These are phyloP conservation scores for Xylaria sp. DNA, from an alignment of 2,329 filamentous ascomycete species.

Conservation along the genomic window DNA sequence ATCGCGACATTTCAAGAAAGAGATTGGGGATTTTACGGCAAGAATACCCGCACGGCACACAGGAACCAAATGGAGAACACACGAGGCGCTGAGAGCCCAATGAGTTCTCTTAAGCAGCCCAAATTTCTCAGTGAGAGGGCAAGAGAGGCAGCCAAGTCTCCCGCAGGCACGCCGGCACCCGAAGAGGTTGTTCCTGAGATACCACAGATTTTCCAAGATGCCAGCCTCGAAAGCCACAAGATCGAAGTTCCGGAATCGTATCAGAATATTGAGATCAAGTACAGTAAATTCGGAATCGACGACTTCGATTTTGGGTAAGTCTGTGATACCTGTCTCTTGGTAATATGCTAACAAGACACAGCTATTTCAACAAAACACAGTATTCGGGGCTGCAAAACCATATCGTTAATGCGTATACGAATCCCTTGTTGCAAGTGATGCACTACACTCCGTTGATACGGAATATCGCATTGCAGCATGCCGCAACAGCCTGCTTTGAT, in stretches of 20 bases:
- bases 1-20: constrained; percentile 68
- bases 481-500: constrained; percentile 79
- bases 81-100: constrained; percentile 61
- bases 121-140: constrained; percentile 96
- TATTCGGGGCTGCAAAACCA: constrained; percentile 95
- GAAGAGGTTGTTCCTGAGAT: constrained; percentile 58
- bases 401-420: constrained; percentile 95
- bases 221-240: constrained; percentile 73
- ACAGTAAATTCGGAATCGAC: constrained; percentile 98
- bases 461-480: constrained; percentile 86
- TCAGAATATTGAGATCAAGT: constrained; percentile 94
- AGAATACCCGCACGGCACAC: constrained; percentile 71
- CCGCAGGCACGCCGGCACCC: constrained; percentile 43
- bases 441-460: constrained; percentile 87
- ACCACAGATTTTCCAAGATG: constrained; percentile 65
- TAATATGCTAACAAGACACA: constrained; percentile 37
- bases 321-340: neutral
- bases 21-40: constrained; percentile 78
- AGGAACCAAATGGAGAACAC: constrained; percentile 86
- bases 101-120: constrained; percentile 71
- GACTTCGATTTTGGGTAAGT: constrained; percentile 94
- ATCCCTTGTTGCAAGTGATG: constrained; percentile 86
- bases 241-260: constrained; percentile 88
- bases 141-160: constrained; percentile 62
- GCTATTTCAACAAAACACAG: constrained; percentile 90